phyloP scores from a whole-genome alignment of 75 land plant genomes.

The Picea sitchensis region DNA sequence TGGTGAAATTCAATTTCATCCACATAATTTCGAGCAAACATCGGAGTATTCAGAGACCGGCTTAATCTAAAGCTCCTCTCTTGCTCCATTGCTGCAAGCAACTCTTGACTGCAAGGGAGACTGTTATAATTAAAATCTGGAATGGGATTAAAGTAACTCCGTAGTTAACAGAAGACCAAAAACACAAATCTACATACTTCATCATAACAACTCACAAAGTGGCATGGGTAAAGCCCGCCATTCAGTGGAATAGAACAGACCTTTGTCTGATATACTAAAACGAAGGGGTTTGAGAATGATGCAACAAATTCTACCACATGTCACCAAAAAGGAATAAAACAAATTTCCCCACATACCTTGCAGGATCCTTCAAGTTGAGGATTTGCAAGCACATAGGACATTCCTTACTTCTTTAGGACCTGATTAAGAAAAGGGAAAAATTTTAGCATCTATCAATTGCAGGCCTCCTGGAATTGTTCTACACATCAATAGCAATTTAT shows the following conservation, averaged over 20 bases:
- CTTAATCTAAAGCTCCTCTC: no score
- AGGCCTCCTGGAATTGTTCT: background rate
- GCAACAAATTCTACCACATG: background rate
- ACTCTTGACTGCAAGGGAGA: no score
- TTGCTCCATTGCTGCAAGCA: no score
- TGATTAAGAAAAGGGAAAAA: slow-evolving; percentile 7
- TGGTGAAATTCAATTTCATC: slow-evolving; percentile 54
- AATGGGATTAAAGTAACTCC: no score
- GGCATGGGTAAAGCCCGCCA: background rate
- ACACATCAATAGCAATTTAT: background rate
- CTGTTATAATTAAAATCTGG: no score
- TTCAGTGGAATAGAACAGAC: background rate
- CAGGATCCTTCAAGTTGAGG: slow-evolving; percentile 33
- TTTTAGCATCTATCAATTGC: background rate
- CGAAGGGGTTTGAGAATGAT: no score
- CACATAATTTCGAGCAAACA: slow-evolving; percentile 49
- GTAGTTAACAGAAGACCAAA: no score
- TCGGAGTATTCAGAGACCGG: slow-evolving; percentile 52
- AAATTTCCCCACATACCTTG: no score
- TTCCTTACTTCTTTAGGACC: slow-evolving; percentile 98
- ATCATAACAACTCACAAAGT: no score
- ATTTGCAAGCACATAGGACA: slow-evolving; percentile 99
- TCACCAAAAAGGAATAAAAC: background rate
- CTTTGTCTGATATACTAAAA: background rate
- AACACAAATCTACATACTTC: no score